Conservation (phyloP, 75 land plant species). For the Gnetum montanum region DNA sequence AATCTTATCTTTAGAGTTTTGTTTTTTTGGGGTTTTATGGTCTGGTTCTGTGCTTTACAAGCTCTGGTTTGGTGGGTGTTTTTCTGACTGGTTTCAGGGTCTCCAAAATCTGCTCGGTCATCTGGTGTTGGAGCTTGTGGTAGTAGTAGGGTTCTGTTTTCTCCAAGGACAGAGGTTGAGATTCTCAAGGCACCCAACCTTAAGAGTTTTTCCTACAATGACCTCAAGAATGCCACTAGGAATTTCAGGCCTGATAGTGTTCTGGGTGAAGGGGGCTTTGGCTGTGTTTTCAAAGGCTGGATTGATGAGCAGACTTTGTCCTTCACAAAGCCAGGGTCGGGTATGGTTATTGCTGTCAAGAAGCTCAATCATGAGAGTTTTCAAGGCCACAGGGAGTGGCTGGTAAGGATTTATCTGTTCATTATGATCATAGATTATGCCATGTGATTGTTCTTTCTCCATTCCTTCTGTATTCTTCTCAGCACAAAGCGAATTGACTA, state of each 20-base stretch:
- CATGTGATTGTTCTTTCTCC: too few relatives aligned
- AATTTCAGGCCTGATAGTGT: constrained; percentile 31
- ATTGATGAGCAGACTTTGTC: constrained; percentile 16
- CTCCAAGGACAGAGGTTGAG: constrained; percentile 19
- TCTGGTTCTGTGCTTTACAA: background rate
- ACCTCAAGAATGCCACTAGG: constrained; percentile 29
- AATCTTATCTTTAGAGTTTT: too few relatives aligned
- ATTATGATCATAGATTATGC: too few relatives aligned
- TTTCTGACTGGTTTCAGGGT: too few relatives aligned
- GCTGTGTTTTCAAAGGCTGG: constrained; percentile 28
- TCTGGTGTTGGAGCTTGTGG: background rate
- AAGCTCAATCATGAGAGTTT: constrained; percentile 27
- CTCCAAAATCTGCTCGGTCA: too few relatives aligned
- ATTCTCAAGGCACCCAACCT: constrained; percentile 19
- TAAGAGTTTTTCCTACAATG: constrained; percentile 20
- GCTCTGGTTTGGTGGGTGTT: background rate
- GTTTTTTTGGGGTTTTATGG: too few relatives aligned
- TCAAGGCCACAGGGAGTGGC: constrained; percentile 39
- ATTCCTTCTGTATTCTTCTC: background rate
- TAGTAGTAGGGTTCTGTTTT: too few relatives aligned
- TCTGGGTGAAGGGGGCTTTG: constrained; percentile 28
- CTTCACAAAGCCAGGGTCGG: constrained; percentile 24
- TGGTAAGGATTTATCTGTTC: constrained; percentile 25
- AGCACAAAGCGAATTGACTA: background rate
- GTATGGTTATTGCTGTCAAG: constrained; percentile 33